phyloP scores from a whole-genome alignment of 2,329 filamentous ascomycete genomes.

The Pseudogymnoascus sp. region DNA sequence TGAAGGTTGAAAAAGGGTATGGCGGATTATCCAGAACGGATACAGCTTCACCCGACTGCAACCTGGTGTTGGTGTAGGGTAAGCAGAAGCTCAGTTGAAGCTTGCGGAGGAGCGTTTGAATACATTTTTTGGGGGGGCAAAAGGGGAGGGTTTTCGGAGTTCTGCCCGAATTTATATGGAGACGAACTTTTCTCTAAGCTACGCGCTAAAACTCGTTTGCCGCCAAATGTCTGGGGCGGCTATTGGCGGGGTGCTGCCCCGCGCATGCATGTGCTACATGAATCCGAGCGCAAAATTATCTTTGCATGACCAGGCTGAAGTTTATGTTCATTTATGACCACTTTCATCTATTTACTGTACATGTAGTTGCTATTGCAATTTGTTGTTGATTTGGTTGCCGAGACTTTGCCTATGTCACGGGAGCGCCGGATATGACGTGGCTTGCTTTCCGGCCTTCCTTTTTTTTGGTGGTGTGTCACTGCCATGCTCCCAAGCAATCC shows the following conservation, averaged over 20 bases:
- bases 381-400: not conserved
- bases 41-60: slow-evolving; percentile 5
- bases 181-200: slow-evolving; percentile 4
- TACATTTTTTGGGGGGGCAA: slow-evolving; percentile 2
- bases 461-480: not conserved
- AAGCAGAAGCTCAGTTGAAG: slow-evolving; percentile 2
- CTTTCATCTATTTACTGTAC: not conserved
- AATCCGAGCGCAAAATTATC: not conserved
- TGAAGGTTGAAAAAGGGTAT: slow-evolving; percentile 5
- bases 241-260: slow-evolving; percentile 7
- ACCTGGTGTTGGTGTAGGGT: slow-evolving; percentile 3
- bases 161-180: slow-evolving; percentile 7
- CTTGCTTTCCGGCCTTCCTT: not conserved
- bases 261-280: slow-evolving; percentile 4
- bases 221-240: slow-evolving; percentile 4
- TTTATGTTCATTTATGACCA: not conserved
- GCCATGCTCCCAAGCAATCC: slow-evolving; percentile 3
- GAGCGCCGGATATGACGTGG: slow-evolving; percentile 1
- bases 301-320: not conserved
- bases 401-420: not conserved
- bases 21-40: not conserved
- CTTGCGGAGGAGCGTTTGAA: slow-evolving; percentile 5
- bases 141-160: slow-evolving; percentile 5
- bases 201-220: slow-evolving; percentile 8
- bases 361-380: not conserved